These are phyloP conservation scores for Diaporthe vexans DNA, from an alignment of 2,329 filamentous ascomycete species.

Conservation along the genomic window DNA sequence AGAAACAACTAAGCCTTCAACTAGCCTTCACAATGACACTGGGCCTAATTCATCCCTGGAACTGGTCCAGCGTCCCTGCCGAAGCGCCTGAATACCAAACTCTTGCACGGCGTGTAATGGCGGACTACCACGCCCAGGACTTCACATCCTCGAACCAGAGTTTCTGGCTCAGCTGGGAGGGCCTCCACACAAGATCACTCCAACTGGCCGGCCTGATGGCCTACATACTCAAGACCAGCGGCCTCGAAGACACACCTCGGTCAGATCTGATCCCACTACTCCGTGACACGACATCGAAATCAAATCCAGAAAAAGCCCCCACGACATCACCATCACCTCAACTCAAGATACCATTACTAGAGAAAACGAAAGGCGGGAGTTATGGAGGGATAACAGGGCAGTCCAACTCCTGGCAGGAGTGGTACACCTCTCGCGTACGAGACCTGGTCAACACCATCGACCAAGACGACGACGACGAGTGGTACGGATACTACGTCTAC, in stretches of 20 bases:
- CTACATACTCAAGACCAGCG: constrained; percentile 36
- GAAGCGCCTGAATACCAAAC: constrained; percentile 33
- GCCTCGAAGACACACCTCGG: constrained; percentile 39
- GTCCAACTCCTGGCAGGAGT: constrained; percentile 40
- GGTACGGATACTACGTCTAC: constrained; percentile 43
- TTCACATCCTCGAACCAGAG: constrained; percentile 39
- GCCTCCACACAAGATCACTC: constrained; percentile 40
- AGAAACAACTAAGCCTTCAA: constrained; percentile 39
- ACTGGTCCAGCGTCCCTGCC: constrained; percentile 30
- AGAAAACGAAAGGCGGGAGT: constrained; percentile 24
- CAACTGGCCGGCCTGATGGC: constrained; percentile 41
- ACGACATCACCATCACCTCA: background rate
- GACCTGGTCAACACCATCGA: constrained; percentile 41
- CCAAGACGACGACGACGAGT: constrained; percentile 34
- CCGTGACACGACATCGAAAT: background rate
- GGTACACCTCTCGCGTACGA: constrained; percentile 38
- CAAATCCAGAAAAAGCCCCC: background rate
- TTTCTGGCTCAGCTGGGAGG: constrained; percentile 42
- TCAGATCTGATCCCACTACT: constrained; percentile 41
- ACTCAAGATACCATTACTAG: constrained; percentile 35
- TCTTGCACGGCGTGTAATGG: constrained; percentile 38
- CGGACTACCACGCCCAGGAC: constrained; percentile 37
- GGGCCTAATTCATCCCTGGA: constrained; percentile 35
- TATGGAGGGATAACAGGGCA: constrained; percentile 23
- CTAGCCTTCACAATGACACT: constrained; percentile 40